phyloP scores from a whole-genome alignment of 139 green algal species.

The Chlamydomonas incerta region DNA sequence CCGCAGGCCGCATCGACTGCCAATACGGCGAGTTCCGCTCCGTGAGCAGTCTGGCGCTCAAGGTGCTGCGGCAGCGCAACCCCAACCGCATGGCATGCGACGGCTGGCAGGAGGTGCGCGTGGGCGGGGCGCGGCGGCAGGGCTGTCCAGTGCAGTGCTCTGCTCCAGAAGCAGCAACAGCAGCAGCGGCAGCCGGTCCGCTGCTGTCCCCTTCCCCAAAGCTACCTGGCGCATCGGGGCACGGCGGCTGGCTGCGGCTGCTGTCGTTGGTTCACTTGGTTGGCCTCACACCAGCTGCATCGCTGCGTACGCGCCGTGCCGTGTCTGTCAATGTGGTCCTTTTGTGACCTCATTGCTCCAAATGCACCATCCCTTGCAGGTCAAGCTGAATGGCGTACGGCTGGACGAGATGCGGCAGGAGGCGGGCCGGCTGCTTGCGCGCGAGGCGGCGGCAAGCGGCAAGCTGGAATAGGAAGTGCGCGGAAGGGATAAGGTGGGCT shows the following conservation, averaged over 20 bases:
- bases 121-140: too few relatives aligned
- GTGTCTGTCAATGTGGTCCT: too few relatives aligned
- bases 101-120: slow-evolving; percentile 75
- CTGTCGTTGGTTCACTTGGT: too few relatives aligned
- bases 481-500: too few relatives aligned
- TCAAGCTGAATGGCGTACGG: slow-evolving; percentile 24
- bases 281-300: too few relatives aligned
- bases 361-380: not conserved
- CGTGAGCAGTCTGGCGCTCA: slow-evolving; percentile 76
- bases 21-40: slow-evolving; percentile 58
- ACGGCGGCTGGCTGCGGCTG: too few relatives aligned
- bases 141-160: not conserved
- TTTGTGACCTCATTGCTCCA: not conserved
- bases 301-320: too few relatives aligned
- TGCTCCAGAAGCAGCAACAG: not conserved
- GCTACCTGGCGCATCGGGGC: too few relatives aligned
- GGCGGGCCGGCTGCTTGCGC: not conserved
- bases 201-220: too few relatives aligned
- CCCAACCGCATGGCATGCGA: slow-evolving; percentile 70
- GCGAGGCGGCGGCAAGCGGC: not conserved
- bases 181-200: too few relatives aligned
- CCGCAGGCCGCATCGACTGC: slow-evolving; percentile 64
- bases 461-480: too few relatives aligned
- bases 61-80: slow-evolving; percentile 72
- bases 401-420: slow-evolving; percentile 33